phyloP scores from a whole-genome alignment of 2,329 filamentous ascomycete species.

The Colletotrichum sp. region DNA sequence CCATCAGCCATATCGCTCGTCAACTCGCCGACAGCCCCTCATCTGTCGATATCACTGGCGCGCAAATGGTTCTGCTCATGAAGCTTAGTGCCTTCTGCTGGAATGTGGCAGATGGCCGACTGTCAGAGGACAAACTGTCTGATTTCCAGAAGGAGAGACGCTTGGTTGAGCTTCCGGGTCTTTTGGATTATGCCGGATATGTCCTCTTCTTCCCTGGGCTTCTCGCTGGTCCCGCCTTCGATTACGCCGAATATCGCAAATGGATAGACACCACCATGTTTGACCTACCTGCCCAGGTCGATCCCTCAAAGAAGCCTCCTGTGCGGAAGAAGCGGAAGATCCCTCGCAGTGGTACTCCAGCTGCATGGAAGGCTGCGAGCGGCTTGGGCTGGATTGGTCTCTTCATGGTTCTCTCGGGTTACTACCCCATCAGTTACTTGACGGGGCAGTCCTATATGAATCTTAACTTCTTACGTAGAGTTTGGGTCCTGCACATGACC shows the following conservation, averaged over 20 bases:
- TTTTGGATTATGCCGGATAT: conserved; percentile 87
- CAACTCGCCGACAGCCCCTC: conserved; percentile 72
- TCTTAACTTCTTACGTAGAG: conserved; percentile 72
- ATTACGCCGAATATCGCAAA: conserved; percentile 88
- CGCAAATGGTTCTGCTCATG: conserved; percentile 99
- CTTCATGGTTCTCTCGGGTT: conserved; percentile 75
- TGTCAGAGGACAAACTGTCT: conserved; percentile 80
- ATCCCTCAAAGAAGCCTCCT: conserved; percentile 82
- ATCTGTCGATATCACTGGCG: conserved; percentile 85
- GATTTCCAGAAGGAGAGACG: conserved; percentile 86
- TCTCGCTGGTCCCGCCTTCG: conserved; percentile 90
- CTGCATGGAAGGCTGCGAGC: conserved; percentile 73
- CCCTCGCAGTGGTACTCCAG: conserved; percentile 86
- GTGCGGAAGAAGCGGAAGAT: conserved; percentile 92
- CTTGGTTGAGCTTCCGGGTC: conserved; percentile 72
- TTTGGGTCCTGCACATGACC: conserved; percentile 85
- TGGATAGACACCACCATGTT: conserved; percentile 98
- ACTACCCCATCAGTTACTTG: conserved; percentile 69
- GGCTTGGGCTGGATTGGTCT: conserved; percentile 81
- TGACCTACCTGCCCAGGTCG: conserved; percentile 79
- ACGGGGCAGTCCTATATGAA: conserved; percentile 70
- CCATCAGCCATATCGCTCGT: conserved; percentile 83
- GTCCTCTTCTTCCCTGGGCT: conserved; percentile 95
- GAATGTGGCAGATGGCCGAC: conserved; percentile 92
- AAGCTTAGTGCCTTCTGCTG: conserved; percentile 96